Evolutionary conservation across 1,139 yeast genomes (phyloP).

Genomic region (Debaryomycetaceae sp.): DNA sequence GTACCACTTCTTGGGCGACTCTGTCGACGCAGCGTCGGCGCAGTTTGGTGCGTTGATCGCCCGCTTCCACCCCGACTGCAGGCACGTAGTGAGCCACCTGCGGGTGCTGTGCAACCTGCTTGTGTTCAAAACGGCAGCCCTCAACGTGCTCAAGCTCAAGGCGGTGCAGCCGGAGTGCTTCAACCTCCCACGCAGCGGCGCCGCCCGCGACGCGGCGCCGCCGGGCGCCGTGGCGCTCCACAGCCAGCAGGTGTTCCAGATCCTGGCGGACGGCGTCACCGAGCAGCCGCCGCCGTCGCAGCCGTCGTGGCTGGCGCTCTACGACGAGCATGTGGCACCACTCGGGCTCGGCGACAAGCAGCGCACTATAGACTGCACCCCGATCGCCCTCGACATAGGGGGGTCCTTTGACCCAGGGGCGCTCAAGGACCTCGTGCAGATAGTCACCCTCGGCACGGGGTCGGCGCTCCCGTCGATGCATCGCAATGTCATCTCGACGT

Average conservation of each 20-base stretch:
- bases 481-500: slow-evolving; percentile 79
- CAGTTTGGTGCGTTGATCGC: slow-evolving; percentile 44
- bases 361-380: slow-evolving; percentile 15
- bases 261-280: slow-evolving; percentile 22
- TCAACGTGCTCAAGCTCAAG: slow-evolving; percentile 53
- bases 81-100: slow-evolving; percentile 70
- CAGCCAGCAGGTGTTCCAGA: slow-evolving; percentile 29
- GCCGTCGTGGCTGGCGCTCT: slow-evolving; percentile 39
- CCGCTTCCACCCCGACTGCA: slow-evolving; percentile 46
- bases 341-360: slow-evolving; percentile 18
- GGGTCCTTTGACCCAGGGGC: slow-evolving; percentile 11
- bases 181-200: slow-evolving; percentile 37
- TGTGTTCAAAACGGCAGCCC: slow-evolving; percentile 52
- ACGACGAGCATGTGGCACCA: slow-evolving; percentile 37
- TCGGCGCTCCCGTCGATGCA: slow-evolving; percentile 84
- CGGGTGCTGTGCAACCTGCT: slow-evolving; percentile 58
- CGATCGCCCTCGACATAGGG: slow-evolving; percentile 22
- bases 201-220: background rate
- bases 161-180: slow-evolving; percentile 49
- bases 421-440: slow-evolving; percentile 56
- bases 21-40: slow-evolving; percentile 46
- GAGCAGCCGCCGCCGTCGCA: slow-evolving; percentile 14
- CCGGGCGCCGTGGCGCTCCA: slow-evolving; percentile 11
- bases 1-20: slow-evolving; percentile 72
- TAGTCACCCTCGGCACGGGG: slow-evolving; percentile 87